A percentile compares a stretch with the other conserved stretches of the same genome.
phyloP scores from a whole-genome alignment of 345 rosid genomes.

The Lagerstroemia speciosa region DNA sequence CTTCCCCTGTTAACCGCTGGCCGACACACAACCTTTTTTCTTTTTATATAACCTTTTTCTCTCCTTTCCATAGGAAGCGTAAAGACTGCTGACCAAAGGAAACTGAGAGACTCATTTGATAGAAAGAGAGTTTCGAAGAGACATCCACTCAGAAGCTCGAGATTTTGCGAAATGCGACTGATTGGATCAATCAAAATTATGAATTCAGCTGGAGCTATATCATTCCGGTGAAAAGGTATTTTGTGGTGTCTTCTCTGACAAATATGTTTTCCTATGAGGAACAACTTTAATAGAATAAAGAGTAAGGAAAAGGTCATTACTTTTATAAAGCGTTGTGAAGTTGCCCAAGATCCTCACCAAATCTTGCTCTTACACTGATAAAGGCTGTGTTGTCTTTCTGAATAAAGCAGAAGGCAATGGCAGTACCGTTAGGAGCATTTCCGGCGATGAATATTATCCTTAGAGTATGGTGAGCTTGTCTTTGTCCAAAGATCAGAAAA shows the following conservation, averaged over 20 bases:
- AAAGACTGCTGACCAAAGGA: conserved; percentile 11
- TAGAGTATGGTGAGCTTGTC: too few relatives aligned
- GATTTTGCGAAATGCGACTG: neutral
- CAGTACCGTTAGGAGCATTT: neutral
- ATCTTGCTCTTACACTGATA: neutral
- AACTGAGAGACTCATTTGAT: neutral
- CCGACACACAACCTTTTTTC: too few relatives aligned
- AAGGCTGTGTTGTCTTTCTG: neutral
- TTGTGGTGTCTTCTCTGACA: too few relatives aligned
- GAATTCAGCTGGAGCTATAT: too few relatives aligned
- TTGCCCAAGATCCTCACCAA: neutral
- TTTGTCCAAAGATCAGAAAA: neutral
- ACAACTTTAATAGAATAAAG: neutral
- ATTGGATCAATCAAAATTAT: neutral
- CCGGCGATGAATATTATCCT: neutral
- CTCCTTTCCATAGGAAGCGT: conserved; percentile 27
- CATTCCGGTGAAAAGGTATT: too few relatives aligned
- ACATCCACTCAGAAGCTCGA: neutral
- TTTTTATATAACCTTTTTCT: too few relatives aligned
- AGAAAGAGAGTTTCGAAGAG: neutral
- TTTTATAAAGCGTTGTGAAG: neutral
- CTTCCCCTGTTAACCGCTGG: too few relatives aligned
- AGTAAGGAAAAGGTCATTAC: neutral
- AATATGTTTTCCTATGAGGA: neutral
- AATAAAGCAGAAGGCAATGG: neutral